Base-by-base conservation (phyloP, 805 yeast species). In the Metschnikowia kofuensis region DNA sequence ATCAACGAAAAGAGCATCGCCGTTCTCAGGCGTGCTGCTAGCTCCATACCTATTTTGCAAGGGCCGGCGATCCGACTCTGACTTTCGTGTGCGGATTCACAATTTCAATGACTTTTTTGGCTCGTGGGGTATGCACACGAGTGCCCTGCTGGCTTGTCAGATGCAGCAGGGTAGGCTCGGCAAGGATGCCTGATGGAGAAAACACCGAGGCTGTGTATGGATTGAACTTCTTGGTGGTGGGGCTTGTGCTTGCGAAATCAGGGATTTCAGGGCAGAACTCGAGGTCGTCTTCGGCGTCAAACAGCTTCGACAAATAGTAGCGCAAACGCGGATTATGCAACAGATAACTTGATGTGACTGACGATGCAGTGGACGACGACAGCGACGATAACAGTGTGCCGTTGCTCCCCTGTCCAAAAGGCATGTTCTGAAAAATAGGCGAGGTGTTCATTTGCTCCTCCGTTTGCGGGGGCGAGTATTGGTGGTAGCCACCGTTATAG, bases 121-220 rank as follows among this genome's bases (percentile, higher is more conserved):
- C 74, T 52, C 87, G 68, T 29, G 86, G 86, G 1, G 85, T 80
- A 45, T 71, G 69, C 1, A 72, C 71, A 52, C 81, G 67, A 6
- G 50, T 29, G 10, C 47, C 29, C 21, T 42, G 50, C 32, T 34
- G 49, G 27, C 39, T 37, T 7, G 42, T 13, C 7, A 31, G 28
- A 40, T 38, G 47, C 27, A 34, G 46, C 4, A 43, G 15, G 12
- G 15, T 35, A 6, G 44, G 11, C 21, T 47, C 54, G 27, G 53
- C 52, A 32, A 37, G 48, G 13, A 35, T 37, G 21, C 40, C 28
- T 1, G 55, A 63, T 39, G 89, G 88, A 32, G 82, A 78, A 58
- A 83, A 83, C 26, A 82, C 76, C 40, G 79, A 68, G 1, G 87
- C 82, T 2, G 87, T 82, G 61, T 83, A 83, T 6, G 89, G 88